Base-by-base conservation (phyloP, 495 filamentous ascomycete species). In the Penicillium canescens region DNA sequence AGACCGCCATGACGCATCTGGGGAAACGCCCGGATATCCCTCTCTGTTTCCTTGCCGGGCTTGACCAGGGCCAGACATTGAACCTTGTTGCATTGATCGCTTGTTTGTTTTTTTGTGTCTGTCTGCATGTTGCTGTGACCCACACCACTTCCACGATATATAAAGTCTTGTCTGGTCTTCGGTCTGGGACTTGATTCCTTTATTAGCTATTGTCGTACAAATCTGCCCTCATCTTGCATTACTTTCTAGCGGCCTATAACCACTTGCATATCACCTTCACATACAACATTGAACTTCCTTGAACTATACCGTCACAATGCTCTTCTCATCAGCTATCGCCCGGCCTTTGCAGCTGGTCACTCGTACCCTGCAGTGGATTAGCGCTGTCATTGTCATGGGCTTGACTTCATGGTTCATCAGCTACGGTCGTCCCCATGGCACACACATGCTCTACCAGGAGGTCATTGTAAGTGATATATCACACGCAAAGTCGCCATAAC, bases 361-460 rank as follows among this genome's bases (percentile, higher is more conserved):
- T 21, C 70, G 75, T 2, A 36, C 56, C 2, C 14, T 78, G 58
- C 75, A 78, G 50, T 86, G 83, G 83, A 61, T 71, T 35, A 82
- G 79, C 36, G 73, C 82, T 20, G 79, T 83, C 39, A 85, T 86
- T 52, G 82, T 84, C 10, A 78, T 86, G 74, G 80, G 80, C 47
- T 74, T 86, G 42, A 69, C 80, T 4, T 78, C 82, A 18, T 84
- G 77, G 67, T 79, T 80, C 52, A 78, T 84, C 67, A 57, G 62
- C 26, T 62, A 61, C 35, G 70, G 74, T 14, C 70, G 74, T 16
- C 70, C 73, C 4, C 60, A 57, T 16, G 71, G 72, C 7, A 62
- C 68, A 46, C 78, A 77, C 40, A 59, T 81, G 36, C 76, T 81
- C 59, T 86, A 80, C 66, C 71, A 78, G 36, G 70, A 80, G 56